These are phyloP conservation scores for Metschnikowia sp. DNA, from an alignment of 805 yeast genomes.

Conservation along the genomic window DNA sequence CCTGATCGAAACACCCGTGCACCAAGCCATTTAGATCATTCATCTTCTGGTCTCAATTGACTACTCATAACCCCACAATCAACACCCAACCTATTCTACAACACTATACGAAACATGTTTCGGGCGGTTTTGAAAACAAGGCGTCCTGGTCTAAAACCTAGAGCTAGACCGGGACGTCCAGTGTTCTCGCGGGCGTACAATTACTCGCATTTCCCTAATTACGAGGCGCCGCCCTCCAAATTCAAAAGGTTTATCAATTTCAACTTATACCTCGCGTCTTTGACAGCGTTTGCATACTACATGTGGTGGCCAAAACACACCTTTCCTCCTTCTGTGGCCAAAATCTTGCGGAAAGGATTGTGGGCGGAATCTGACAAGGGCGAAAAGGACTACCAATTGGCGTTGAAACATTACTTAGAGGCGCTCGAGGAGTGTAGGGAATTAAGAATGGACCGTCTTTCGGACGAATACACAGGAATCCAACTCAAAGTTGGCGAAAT, in stretches of 20 bases:
- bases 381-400: slow-evolving; percentile 59
- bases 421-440: slow-evolving; percentile 65
- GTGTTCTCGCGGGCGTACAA: slow-evolving; percentile 10
- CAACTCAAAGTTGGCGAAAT: slow-evolving; percentile 85
- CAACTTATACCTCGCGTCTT: slow-evolving; percentile 15
- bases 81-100: not conserved
- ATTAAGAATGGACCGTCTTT: slow-evolving; percentile 51
- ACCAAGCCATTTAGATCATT: not conserved
- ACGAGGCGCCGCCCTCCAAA: slow-evolving; percentile 12
- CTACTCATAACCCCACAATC: not conserved
- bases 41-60: not conserved
- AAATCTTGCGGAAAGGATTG: slow-evolving; percentile 65
- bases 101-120: not conserved
- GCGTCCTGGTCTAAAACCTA: not conserved
- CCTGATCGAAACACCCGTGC: not conserved
- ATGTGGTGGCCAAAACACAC: slow-evolving; percentile 66
- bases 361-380: slow-evolving; percentile 79
- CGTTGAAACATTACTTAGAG: slow-evolving; percentile 68
- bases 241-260: slow-evolving; percentile 13
- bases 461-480: slow-evolving; percentile 86
- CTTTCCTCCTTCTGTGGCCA: slow-evolving; percentile 68
- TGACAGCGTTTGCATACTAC: slow-evolving; percentile 32
- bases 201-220: slow-evolving; percentile 15
- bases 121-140: not conserved
- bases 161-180: not conserved